Evolutionary conservation across 768 basidiomycete species (phyloP).

Genomic region (Lactarius sp.): DNA sequence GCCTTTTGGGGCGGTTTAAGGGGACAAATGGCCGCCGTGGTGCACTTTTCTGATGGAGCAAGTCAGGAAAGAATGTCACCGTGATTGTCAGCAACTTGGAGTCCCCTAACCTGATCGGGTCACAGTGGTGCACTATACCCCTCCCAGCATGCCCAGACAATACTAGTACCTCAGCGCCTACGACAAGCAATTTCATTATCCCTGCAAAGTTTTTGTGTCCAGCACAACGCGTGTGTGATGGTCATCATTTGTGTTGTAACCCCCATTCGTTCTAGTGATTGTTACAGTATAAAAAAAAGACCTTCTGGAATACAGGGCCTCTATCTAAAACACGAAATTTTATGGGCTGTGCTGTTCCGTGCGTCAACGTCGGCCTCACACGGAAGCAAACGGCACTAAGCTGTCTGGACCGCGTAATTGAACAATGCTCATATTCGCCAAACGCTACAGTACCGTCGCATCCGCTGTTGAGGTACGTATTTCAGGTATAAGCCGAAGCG

Average conservation of each 20-base stretch:
- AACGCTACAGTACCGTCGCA: neutral
- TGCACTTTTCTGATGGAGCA: conserved; percentile 19
- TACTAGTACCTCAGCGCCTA: conserved; percentile 9
- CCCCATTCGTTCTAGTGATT: conserved; percentile 21
- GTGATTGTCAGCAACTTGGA: conserved; percentile 3
- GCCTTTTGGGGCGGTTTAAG: conserved; percentile 22
- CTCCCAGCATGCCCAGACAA: conserved; percentile 10
- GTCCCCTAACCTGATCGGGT: conserved; percentile 15
- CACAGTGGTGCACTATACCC: conserved; percentile 2
- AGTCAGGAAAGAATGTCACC: conserved; percentile 8
- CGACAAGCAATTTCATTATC: conserved; percentile 10
- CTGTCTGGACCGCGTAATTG: neutral
- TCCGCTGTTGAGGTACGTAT: neutral
- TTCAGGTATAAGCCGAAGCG: conserved; percentile 11
- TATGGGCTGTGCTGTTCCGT: conserved; percentile 8
- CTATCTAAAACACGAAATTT: conserved; percentile 4
- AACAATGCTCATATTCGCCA: neutral
- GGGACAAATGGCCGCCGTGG: conserved; percentile 24
- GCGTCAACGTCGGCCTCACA: neutral
- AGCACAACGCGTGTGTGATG: conserved; percentile 3
- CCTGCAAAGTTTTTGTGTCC: neutral
- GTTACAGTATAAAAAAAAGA: neutral
- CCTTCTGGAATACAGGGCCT: conserved; percentile 2
- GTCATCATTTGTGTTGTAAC: conserved; percentile 17
- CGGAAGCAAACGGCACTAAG: neutral